Conservation (phyloP, 163 green algal species). For the Scenedesmus sp. region DNA sequence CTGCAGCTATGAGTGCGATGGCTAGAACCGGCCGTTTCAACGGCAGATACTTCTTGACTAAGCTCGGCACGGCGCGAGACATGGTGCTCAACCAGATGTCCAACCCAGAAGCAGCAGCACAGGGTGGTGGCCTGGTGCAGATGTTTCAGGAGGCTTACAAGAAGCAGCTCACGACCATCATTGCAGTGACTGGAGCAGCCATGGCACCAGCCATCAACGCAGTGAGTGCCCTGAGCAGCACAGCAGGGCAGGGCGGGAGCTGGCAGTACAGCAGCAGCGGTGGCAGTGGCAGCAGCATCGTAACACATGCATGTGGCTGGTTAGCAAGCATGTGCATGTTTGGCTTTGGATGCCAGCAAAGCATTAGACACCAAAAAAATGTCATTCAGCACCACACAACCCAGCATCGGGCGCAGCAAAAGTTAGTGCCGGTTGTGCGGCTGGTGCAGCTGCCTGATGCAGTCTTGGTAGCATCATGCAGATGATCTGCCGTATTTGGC, state of each 20-base stretch:
- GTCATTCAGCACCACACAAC: not conserved
- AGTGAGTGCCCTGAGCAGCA: not conserved
- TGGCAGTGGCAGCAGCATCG: not conserved
- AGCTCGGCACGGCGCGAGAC: conserved; percentile 21
- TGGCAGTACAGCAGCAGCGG: not conserved
- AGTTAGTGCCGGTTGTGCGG: not conserved
- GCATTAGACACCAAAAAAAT: not conserved
- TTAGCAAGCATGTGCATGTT: not conserved
- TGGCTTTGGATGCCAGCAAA: not conserved
- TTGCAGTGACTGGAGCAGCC: conserved; percentile 70
- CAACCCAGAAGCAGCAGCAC: conserved; percentile 9
- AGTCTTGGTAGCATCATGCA: not conserved
- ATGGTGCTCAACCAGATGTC: conserved; percentile 6
- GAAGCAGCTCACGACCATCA: conserved; percentile 67
- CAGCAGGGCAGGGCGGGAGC: not conserved
- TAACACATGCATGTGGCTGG: too few species aligned
- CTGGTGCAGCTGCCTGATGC: not conserved
- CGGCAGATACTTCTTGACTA: conserved; percentile 13
- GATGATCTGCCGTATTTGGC: too few species aligned
- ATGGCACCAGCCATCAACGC: conserved; percentile 79
- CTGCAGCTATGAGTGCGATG: conserved; percentile 18
- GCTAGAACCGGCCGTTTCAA: conserved; percentile 4
- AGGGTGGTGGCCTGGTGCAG: conserved; percentile 26
- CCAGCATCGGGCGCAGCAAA: not conserved
- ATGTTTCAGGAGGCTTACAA: conserved; percentile 69